Evolutionary conservation across 345 rosid species (phyloP), one percentile per base, ranked within the genome.

Genomic region (Excoecaria agallocha): DNA sequence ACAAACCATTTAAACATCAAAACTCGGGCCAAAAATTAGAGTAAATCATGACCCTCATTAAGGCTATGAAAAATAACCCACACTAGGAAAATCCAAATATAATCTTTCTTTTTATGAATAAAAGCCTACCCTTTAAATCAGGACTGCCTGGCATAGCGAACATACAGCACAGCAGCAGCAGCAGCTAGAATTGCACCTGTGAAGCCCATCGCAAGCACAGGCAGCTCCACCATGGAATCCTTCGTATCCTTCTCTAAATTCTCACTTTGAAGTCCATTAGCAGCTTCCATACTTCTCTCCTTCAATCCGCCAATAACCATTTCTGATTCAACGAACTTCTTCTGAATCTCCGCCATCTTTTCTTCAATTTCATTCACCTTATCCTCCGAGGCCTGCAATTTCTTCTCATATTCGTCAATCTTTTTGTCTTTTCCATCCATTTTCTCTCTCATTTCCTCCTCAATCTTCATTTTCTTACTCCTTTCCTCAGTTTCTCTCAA

Each of bases 381-480:
- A 62, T 76, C 77, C 66, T 77, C 85, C 6, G 67, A 72, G 37
- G 59, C 83, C 75, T 55, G 82, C 77, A 90, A 68, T 71, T 75
- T 83, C 84, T 78, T 80, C 86, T 81, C 76, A 46, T 82, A 80
- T n/a, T 71, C 83, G 10, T 39, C 56, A 0, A 89, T 55, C 82
- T 83, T 88, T 48, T 63, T 82, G 70, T 87, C 92, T 74, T 85
- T 88, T 85, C 77, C 97, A 37, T 70, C 83, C 0, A 79, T 39
- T 57, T 56, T 86, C 62, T 82, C 96, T 70, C 84, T 85, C 87
- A 77, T 78, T 73, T 87, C 97, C 76, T 82, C 89, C 76, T 91
- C 97, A 9, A 83, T 39, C 63, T 88, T 81, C 71, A 86, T 54
- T 50, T 79, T 90, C 85, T 87, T 87, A n/a, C 86, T 89, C 89